Conservation (phyloP, 768 basidiomycete genomes). For the Cystobasidium ongulense region DNA sequence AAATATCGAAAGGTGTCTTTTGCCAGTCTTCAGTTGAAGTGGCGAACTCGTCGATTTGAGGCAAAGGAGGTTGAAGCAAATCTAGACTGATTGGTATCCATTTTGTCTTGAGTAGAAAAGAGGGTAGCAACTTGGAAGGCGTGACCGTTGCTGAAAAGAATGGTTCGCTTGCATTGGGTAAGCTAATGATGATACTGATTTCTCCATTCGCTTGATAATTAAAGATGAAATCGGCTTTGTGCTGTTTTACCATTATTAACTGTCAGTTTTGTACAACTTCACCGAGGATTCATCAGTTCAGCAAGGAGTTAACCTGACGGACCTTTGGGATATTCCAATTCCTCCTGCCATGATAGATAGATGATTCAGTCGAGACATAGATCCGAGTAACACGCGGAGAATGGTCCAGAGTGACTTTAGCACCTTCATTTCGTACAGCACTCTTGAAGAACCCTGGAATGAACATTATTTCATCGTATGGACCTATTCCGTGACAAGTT, state of each 20-base stretch:
- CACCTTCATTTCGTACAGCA: neutral
- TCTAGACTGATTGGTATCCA: constrained; percentile 27
- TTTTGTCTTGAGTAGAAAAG: constrained; percentile 8
- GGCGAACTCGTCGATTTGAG: neutral
- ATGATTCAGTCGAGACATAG: constrained; percentile 25
- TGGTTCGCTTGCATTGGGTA: neutral
- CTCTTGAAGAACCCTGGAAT: constrained; percentile 23
- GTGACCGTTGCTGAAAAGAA: constrained; percentile 11
- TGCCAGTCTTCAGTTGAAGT: constrained; percentile 10
- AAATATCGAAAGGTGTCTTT: constrained; percentile 1
- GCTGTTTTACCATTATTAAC: too few relatives aligned
- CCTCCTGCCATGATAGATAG: constrained; percentile 6
- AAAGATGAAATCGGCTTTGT: constrained; percentile 26
- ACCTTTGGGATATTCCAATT: constrained; percentile 31
- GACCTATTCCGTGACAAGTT: constrained; percentile 3
- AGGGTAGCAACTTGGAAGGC: neutral
- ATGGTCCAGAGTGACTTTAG: neutral
- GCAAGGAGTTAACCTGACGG: neutral
- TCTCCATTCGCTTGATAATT: neutral
- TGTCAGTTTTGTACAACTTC: too few relatives aligned
- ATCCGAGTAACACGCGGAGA: constrained; percentile 17
- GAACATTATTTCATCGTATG: constrained; percentile 30
- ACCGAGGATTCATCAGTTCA: neutral
- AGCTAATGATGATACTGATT: neutral
- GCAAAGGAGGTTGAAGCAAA: constrained; percentile 19